These are phyloP conservation scores for Exophiala dermatitidis DNA, from an alignment of 2,329 filamentous ascomycete species.

Conservation along the genomic window DNA sequence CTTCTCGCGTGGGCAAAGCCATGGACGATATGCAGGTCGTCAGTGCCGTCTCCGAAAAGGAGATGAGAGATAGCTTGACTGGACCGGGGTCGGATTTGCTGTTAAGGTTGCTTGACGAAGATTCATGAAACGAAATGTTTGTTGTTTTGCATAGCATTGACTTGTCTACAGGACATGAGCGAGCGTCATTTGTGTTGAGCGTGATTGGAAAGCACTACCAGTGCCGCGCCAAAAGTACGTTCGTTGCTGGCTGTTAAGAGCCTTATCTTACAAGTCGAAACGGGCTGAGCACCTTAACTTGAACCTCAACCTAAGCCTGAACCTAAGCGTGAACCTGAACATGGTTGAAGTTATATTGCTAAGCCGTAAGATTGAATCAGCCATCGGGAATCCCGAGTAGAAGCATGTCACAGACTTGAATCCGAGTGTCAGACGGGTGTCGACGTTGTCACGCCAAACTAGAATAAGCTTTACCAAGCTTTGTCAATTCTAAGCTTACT, in stretches of 20 bases:
- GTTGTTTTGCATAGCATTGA: conserved; percentile 11
- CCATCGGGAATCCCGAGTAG: too few species aligned
- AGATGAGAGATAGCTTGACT: conserved; percentile 63
- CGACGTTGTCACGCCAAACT: too few species aligned
- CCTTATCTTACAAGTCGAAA: too few species aligned
- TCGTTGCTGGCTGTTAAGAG: not conserved
- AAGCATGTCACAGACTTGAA: too few species aligned
- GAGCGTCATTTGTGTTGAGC: conserved; percentile 7
- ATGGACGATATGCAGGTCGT: conserved; percentile 71
- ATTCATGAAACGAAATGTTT: conserved; percentile 5
- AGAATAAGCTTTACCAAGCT: too few species aligned
- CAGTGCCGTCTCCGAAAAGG: conserved; percentile 71
- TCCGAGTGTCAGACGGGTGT: too few species aligned
- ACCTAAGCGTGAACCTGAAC: too few species aligned
- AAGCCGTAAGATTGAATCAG: too few species aligned
- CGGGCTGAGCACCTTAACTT: too few species aligned
- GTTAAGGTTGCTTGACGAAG: conserved; percentile 33
- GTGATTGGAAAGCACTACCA: not conserved
- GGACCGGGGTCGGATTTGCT: conserved; percentile 47
- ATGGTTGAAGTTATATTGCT: too few species aligned
- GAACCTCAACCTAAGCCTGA: too few species aligned
- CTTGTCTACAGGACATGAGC: conserved; percentile 6
- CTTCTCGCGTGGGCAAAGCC: conserved; percentile 45
- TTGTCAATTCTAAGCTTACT: too few species aligned
- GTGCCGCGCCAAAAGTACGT: not conserved